These are phyloP conservation scores for Ambrosia hybrid DNA, from an alignment of 140 eudicot species.

Conservation along the genomic window DNA sequence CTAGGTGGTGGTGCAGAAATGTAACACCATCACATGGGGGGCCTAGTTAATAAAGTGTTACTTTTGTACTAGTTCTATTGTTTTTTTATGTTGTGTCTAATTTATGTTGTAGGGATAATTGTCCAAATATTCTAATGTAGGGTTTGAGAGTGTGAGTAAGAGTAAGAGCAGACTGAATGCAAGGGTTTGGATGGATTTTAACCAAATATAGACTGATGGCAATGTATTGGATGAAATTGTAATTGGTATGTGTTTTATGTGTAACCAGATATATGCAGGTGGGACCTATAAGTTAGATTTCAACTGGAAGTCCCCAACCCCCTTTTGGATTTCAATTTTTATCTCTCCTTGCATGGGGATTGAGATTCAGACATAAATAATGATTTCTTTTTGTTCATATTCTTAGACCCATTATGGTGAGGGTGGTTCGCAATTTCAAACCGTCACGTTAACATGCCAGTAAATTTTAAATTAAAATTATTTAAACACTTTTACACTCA, in stretches of 20 bases:
- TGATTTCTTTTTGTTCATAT: background rate
- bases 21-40: constrained; percentile 31
- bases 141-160: constrained; percentile 27
- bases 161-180: constrained; percentile 18
- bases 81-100: background rate
- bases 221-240: constrained; percentile 27
- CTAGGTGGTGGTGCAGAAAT: constrained; percentile 40
- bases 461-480: too few relatives aligned
- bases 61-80: background rate
- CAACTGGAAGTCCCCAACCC: constrained; percentile 44
- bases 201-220: constrained; percentile 25
- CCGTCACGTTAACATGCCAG: too few relatives aligned
- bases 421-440: too few relatives aligned
- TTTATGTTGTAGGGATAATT: constrained; percentile 30
- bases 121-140: constrained; percentile 25
- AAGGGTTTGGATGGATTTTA: constrained; percentile 29
- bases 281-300: constrained; percentile 49
- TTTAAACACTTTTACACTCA: too few relatives aligned
- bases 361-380: background rate
- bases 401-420: too few relatives aligned
- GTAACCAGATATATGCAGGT: constrained; percentile 44
- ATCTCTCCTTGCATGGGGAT: constrained; percentile 39
- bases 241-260: constrained; percentile 36
- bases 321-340: constrained; percentile 34
- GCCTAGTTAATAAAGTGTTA: constrained; percentile 10